phyloP scores from a whole-genome alignment of 2,329 filamentous ascomycete species.

The Aspergillus fructus region DNA sequence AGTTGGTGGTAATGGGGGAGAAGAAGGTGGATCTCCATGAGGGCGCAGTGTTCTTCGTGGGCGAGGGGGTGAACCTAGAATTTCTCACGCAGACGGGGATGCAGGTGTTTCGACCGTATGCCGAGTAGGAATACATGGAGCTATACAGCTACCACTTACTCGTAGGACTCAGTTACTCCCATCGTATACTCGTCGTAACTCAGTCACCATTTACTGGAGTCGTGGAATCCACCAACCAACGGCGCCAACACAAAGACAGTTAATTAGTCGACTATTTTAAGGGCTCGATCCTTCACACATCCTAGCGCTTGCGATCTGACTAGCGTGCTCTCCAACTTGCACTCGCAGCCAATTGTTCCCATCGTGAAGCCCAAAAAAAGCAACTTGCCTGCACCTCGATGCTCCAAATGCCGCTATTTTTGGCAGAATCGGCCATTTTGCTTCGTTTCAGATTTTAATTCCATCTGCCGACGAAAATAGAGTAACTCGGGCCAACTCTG shows the following conservation, averaged over 20 bases:
- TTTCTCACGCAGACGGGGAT: slow-evolving; percentile 50
- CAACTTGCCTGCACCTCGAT: background rate
- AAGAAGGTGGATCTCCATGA: slow-evolving; percentile 56
- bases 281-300: background rate
- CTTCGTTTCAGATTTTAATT: slow-evolving; percentile 12
- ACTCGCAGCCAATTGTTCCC: slow-evolving; percentile 9
- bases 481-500: slow-evolving; percentile 5
- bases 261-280: slow-evolving; percentile 9
- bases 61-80: slow-evolving; percentile 53
- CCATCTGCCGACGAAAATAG: slow-evolving; percentile 10
- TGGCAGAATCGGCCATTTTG: slow-evolving; percentile 8
- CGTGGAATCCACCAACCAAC: background rate
- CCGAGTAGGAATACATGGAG: slow-evolving; percentile 25
- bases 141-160: no score
- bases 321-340: background rate
- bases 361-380: slow-evolving; percentile 1
- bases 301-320: background rate
- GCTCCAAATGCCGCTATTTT: background rate
- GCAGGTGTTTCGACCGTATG: slow-evolving; percentile 51
- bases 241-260: background rate
- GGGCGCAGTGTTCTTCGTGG: slow-evolving; percentile 68
- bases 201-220: no score
- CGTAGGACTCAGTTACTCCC: no score
- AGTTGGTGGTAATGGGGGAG: slow-evolving; percentile 53
- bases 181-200: no score